phyloP scores from a whole-genome alignment of 345 rosid genomes.

The Microcos paniculata region DNA sequence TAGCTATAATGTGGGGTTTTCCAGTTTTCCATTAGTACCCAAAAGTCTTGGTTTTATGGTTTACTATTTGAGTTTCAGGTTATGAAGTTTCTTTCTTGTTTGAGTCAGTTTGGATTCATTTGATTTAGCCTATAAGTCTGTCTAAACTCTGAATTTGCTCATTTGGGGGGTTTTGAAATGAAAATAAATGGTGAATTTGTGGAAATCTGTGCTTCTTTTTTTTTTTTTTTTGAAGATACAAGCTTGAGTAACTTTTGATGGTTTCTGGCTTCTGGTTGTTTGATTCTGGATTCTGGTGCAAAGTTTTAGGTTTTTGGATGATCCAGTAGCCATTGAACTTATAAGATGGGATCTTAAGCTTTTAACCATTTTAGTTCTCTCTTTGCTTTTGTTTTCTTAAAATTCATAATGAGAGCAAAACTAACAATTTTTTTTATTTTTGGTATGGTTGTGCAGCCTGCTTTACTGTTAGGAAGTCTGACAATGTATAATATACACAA shows the following conservation, averaged over 20 bases:
- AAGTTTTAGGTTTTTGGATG: not conserved
- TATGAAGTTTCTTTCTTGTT: not conserved
- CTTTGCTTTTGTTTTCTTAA: not conserved
- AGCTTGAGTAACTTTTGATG: not conserved
- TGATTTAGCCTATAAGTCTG: not conserved
- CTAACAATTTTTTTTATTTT: too few species aligned
- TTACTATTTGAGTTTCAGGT: not conserved
- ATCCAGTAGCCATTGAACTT: not conserved
- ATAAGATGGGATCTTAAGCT: not conserved
- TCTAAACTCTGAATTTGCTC: not conserved
- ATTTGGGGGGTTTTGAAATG: not conserved
- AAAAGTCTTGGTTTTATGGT: not conserved
- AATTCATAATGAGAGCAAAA: not conserved
- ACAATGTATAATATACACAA: not conserved
- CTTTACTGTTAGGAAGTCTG: not conserved
- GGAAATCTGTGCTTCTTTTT: not conserved
- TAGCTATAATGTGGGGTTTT: not conserved
- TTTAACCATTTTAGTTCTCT: not conserved
- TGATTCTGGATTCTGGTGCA: not conserved
- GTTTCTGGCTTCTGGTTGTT: constrained; percentile 5
- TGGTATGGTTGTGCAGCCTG: too few species aligned
- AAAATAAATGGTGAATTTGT: not conserved
- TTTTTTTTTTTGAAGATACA: not conserved
- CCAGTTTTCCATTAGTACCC: not conserved
- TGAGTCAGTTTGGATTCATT: not conserved